A percentile compares a stretch with the other conserved stretches of the same genome.
Evolutionary conservation across 2,329 filamentous ascomycete species (phyloP).

Genomic region (Fusarium buxicola): DNA sequence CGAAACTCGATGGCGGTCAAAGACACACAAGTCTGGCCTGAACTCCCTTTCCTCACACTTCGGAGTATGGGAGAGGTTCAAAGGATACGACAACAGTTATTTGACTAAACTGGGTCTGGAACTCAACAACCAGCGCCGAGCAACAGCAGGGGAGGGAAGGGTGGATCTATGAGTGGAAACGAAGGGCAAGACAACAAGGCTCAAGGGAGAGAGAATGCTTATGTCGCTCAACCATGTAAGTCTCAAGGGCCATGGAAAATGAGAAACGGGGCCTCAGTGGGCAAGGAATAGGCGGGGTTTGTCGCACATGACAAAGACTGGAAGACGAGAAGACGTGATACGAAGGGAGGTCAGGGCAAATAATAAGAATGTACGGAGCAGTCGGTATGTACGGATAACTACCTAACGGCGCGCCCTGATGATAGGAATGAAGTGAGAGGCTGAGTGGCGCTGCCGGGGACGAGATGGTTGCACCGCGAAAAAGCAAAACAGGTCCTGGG

Average conservation of each 20-base stretch:
- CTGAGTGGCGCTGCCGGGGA: conserved; percentile 42
- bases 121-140: conserved; percentile 33
- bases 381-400: conserved; percentile 13
- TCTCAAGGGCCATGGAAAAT: conserved; percentile 23
- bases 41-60: conserved; percentile 19
- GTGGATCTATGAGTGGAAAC: conserved; percentile 33
- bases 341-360: conserved; percentile 29
- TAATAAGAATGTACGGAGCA: conserved; percentile 27
- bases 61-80: neutral
- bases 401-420: conserved; percentile 40
- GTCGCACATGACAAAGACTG: conserved; percentile 42
- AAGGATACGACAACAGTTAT: conserved; percentile 34
- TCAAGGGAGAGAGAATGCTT: conserved; percentile 36
- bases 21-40: conserved; percentile 29
- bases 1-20: conserved; percentile 20
- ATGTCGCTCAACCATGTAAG: conserved; percentile 34
- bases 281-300: conserved; percentile 33
- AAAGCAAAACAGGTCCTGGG: conserved; percentile 41
- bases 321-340: conserved; percentile 35
- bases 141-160: conserved; percentile 10
- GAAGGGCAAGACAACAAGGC: conserved; percentile 30
- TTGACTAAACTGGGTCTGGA: conserved; percentile 32
- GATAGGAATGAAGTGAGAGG: conserved; percentile 43
- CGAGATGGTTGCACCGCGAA: conserved; percentile 41
- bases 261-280: conserved; percentile 31